Evolutionary conservation across 805 yeast genomes (phyloP).

Genomic region (Barnettozyma sp.): DNA sequence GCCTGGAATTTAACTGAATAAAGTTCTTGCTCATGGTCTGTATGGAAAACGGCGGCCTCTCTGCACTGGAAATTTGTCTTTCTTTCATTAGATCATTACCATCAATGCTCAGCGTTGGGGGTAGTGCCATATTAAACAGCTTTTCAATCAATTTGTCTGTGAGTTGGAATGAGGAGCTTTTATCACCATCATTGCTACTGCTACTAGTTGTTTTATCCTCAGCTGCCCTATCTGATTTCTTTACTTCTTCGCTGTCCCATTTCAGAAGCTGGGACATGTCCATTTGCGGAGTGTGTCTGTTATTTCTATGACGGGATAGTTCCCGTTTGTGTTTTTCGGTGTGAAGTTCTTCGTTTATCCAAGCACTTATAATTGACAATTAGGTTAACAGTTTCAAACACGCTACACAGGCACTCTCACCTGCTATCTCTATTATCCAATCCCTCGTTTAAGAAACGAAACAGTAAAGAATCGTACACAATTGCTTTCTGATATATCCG

Average conservation of each 20-base stretch:
- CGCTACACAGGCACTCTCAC: no score
- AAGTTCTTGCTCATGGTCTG: slow-evolving; percentile 64
- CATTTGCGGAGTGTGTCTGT: slow-evolving; percentile 14
- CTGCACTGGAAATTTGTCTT: slow-evolving; percentile 53
- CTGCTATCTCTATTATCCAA: no score
- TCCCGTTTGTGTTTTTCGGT: no score
- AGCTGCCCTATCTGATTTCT: slow-evolving; percentile 6
- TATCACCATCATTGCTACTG: slow-evolving; percentile 5
- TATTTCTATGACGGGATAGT: no score
- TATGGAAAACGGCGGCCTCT: slow-evolving; percentile 63
- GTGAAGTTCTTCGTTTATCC: no score
- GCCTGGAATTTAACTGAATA: slow-evolving; percentile 52
- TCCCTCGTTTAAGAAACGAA: no score
- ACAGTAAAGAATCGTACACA: no score
- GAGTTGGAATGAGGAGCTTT: slow-evolving; percentile 24
- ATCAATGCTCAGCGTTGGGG: slow-evolving; percentile 46
- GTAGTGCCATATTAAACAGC: slow-evolving; percentile 64
- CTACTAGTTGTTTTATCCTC: no score
- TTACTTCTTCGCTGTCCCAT: slow-evolving; percentile 20
- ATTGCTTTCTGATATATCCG: no score
- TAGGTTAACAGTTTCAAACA: no score
- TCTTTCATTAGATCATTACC: slow-evolving; percentile 36
- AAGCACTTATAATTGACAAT: no score
- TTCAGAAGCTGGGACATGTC: slow-evolving; percentile 27
- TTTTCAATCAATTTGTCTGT: slow-evolving; percentile 71